phyloP scores from a whole-genome alignment of 495 filamentous ascomycete species.

The Hypoxylon fuscum region DNA sequence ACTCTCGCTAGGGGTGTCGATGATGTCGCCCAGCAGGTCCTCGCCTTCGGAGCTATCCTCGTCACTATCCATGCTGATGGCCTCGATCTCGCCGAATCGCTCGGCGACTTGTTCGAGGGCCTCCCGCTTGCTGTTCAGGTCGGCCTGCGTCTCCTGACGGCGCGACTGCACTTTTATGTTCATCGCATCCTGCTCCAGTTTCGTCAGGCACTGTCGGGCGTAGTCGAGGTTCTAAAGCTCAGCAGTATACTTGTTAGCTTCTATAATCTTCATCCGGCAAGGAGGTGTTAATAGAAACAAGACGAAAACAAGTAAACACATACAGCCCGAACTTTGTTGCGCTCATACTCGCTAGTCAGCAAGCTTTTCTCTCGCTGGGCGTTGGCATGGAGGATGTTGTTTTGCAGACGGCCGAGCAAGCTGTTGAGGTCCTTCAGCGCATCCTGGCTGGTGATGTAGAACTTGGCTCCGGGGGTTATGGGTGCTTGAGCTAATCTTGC shows the following conservation, averaged over 20 bases:
- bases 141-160: conserved; percentile 71
- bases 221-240: conserved; percentile 76
- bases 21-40: conserved; percentile 58
- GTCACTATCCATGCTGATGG: conserved; percentile 56
- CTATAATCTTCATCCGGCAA: not conserved
- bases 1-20: conserved; percentile 59
- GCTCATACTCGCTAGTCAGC: conserved; percentile 72
- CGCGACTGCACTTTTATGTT: conserved; percentile 69
- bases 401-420: conserved; percentile 78
- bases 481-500: conserved; percentile 43
- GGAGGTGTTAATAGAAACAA: not conserved
- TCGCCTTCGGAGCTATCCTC: conserved; percentile 60
- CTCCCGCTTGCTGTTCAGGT: conserved; percentile 71
- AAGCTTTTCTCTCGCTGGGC: conserved; percentile 65
- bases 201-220: conserved; percentile 76
- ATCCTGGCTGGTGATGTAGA: conserved; percentile 37
- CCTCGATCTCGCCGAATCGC: conserved; percentile 67
- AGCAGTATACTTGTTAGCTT: conserved; percentile 7
- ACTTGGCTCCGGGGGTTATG: conserved; percentile 32
- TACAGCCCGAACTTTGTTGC: conserved; percentile 72
- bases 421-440: conserved; percentile 68
- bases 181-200: conserved; percentile 77
- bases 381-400: conserved; percentile 73
- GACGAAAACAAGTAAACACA: conserved; percentile 36
- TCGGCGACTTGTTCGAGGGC: conserved; percentile 67